Conservation (phyloP, 1,284 basidiomycete genomes). For the Xanthoconium separans region DNA sequence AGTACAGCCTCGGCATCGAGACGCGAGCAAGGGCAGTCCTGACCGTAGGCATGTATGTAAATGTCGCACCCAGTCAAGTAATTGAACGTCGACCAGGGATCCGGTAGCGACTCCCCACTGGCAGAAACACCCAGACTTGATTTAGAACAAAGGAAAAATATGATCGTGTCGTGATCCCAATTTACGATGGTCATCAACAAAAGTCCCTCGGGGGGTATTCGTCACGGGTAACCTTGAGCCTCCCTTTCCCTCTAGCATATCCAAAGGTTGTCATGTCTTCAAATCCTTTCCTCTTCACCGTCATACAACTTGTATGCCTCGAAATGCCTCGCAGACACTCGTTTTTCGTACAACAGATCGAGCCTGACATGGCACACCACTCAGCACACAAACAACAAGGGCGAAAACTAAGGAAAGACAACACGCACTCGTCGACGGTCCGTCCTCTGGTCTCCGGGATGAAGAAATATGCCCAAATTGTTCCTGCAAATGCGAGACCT, state of each 20-base stretch:
- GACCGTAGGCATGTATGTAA: too few species aligned
- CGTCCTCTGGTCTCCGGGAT: slow-evolving; percentile 31
- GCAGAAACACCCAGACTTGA: background rate
- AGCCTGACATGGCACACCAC: slow-evolving; percentile 13
- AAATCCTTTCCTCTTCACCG: background rate
- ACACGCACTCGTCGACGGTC: slow-evolving; percentile 32
- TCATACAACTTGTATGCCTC: slow-evolving; percentile 15
- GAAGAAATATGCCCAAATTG: slow-evolving; percentile 25
- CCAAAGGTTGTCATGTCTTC: background rate
- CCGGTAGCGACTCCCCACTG: too few species aligned
- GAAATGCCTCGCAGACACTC: slow-evolving; percentile 23
- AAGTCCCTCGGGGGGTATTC: background rate
- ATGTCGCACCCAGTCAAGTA: too few species aligned
- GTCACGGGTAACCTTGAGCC: background rate
- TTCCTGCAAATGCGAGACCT: slow-evolving; percentile 18
- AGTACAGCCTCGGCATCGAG: too few species aligned
- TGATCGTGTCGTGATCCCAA: background rate
- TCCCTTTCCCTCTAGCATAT: background rate
- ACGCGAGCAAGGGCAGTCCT: too few species aligned
- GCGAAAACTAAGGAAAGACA: background rate
- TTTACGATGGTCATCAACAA: background rate
- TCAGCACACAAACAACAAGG: too few species aligned
- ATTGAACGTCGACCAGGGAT: too few species aligned
- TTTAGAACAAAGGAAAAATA: background rate
- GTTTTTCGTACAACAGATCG: slow-evolving; percentile 25